Percentiles rank a stretch among this genome's conserved stretches.
These are phyloP conservation scores for Groenewaldozyma auringiensis DNA, from an alignment of 1,139 yeast genomes.

Conservation along the genomic window DNA sequence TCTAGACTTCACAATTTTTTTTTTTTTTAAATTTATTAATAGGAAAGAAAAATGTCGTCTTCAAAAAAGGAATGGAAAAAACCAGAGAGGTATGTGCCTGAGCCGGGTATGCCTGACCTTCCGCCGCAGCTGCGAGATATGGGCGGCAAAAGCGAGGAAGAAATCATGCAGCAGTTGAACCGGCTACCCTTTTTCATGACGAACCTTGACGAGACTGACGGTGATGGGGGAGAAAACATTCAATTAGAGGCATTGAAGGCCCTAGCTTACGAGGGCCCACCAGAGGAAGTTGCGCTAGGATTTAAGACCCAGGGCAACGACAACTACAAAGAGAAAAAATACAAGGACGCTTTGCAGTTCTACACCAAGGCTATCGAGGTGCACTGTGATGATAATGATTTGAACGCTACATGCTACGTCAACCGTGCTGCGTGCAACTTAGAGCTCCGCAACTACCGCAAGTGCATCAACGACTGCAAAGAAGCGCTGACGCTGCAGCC, in stretches of 20 bases:
- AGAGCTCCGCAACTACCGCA: slow-evolving; percentile 66
- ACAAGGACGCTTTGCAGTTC: slow-evolving; percentile 64
- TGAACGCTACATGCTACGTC: slow-evolving; percentile 57
- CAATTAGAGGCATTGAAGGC: slow-evolving; percentile 85
- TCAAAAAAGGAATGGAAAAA: slow-evolving; percentile 21
- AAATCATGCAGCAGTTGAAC: slow-evolving; percentile 70
- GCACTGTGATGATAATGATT: slow-evolving; percentile 38
- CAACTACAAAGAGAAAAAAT: slow-evolving; percentile 62
- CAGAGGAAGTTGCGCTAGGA: slow-evolving; percentile 81
- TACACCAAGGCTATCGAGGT: slow-evolving; percentile 77
- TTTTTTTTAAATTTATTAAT: no score
- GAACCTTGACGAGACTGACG: slow-evolving; percentile 59
- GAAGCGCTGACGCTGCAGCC: slow-evolving; percentile 60
- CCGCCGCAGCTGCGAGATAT: slow-evolving; percentile 70
- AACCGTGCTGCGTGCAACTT: slow-evolving; percentile 92
- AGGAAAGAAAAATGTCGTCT: no score
- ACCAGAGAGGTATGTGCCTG: slow-evolving; percentile 53
- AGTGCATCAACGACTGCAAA: slow-evolving; percentile 81
- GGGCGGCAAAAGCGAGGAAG: slow-evolving; percentile 45
- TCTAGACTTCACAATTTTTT: no score
- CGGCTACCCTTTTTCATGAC: slow-evolving; percentile 94
- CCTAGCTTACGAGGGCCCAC: slow-evolving; percentile 92
- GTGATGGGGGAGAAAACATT: slow-evolving; percentile 67
- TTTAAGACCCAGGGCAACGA: slow-evolving; percentile 94
- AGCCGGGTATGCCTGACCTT: slow-evolving; percentile 68